Base-by-base conservation (phyloP, 1,139 yeast species). In the Chernovozyma sophiae-reginae region DNA sequence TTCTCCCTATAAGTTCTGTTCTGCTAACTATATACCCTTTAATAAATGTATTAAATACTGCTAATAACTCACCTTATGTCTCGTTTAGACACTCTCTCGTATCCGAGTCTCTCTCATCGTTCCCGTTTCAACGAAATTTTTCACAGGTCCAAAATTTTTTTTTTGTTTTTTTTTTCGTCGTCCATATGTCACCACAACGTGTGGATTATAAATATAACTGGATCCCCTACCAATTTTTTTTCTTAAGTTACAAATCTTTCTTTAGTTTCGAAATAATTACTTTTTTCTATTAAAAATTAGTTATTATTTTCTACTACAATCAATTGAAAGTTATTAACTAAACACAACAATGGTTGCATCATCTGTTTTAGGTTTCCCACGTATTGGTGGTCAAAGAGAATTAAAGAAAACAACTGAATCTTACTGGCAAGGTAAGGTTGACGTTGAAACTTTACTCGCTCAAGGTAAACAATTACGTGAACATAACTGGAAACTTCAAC, bases 381-480 rank as follows among this genome's bases (percentile, higher is more conserved):
- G 97, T 79, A 90, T 84, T 58, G 94, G 98, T 63, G 95, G 96
- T 56, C 89, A 89, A 77, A 92, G 98, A 82, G 98, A 92, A 76
- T 83, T 92, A 71, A 92, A 92, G 77, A 92, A 92, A 75, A 86
- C 86, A 69, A 92, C 98, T 53, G 98, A 92, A 74, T 84, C 96
- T 65, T 92, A 92, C 90, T 92, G 98, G 98, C 70, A 79, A 55
- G 97, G 97, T 62, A 90, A 90, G 76, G 85, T 82, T 55, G 59
- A 83, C 47, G 87, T 78, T 49, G 97, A 86, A 44, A 95, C 87
- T 60, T 81, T 92, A 55, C 72, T 86, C 68, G 79, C 86, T 59
- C 90, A 84, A 58, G 98, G 97, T 73, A 86, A 89, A 77, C 90
- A 87, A 57, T 80, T 92, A 70, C 86, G 98, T 77, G 90, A 83